phyloP scores from a whole-genome alignment of 139 green algal genomes.

The Edaphochlamys debaryana region DNA sequence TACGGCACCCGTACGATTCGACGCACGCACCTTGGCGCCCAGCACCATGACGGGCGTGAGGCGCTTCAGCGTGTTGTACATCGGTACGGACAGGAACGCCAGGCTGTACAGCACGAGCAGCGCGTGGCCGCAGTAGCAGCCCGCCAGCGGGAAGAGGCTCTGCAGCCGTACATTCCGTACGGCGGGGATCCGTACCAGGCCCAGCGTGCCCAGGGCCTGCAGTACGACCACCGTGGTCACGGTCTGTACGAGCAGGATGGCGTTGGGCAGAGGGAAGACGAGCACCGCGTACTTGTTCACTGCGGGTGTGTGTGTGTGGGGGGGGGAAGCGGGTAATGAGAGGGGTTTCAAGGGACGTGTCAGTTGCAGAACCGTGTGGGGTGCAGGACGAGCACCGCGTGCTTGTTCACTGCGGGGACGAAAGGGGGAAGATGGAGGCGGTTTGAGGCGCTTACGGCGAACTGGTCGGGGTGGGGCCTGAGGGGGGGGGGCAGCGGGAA shows the following conservation, averaged over 20 bases:
- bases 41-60: slow-evolving; percentile 67
- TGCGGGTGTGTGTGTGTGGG: background rate
- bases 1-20: no score
- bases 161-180: background rate
- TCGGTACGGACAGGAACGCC: slow-evolving; percentile 37
- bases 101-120: slow-evolving; percentile 51
- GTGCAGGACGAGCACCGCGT: no score
- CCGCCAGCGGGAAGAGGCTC: background rate
- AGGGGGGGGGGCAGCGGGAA: no score
- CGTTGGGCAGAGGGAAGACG: slow-evolving; percentile 1
- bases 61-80: slow-evolving; percentile 69
- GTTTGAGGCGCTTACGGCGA: no score
- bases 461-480: no score
- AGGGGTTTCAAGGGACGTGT: no score
- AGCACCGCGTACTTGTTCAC: slow-evolving; percentile 31
- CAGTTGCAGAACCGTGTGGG: no score
- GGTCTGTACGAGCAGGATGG: slow-evolving; percentile 32
- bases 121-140: slow-evolving; percentile 23
- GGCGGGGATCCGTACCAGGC: background rate
- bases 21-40: slow-evolving; percentile 38
- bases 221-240: slow-evolving; percentile 6
- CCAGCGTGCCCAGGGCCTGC: background rate
- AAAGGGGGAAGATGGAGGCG: no score
- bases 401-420: no score
- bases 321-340: no score